phyloP scores from a whole-genome alignment of 192 early-diverging fungal genomes.

The Cladochytrium replicatum region DNA sequence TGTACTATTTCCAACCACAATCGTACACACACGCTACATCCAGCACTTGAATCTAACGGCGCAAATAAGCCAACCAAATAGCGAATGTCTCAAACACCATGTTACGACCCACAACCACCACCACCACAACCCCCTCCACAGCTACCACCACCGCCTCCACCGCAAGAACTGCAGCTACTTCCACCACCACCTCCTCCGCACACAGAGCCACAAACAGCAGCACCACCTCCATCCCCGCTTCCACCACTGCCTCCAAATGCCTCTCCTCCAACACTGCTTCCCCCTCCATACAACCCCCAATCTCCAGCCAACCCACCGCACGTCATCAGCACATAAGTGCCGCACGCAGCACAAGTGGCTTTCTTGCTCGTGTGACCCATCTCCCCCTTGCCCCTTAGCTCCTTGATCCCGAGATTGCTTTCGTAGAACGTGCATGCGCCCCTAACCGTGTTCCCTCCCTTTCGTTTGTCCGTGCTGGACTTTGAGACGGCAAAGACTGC shows the following conservation, averaged over 20 bases:
- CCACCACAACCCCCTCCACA: not conserved
- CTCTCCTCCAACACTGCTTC: no score
- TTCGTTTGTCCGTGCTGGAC: conserved; percentile 1
- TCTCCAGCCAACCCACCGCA: not conserved
- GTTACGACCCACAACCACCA: not conserved
- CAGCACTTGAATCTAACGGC: no score
- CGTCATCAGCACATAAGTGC: not conserved
- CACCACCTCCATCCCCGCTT: no score
- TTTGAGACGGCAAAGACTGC: not conserved
- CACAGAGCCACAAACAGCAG: no score
- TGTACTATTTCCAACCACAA: no score
- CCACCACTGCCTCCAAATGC: no score
- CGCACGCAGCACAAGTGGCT: not conserved
- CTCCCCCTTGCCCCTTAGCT: not conserved
- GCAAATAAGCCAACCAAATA: no score
- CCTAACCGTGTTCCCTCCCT: conserved; percentile 1
- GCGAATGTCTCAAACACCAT: no score
- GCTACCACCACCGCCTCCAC: no score
- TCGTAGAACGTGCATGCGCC: conserved; percentile 8
- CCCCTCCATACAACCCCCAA: not conserved
- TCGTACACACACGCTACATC: no score
- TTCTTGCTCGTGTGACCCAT: not conserved
- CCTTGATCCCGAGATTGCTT: not conserved
- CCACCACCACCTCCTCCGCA: no score
- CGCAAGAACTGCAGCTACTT: no score